Conservation (phyloP, 805 yeast genomes). For the Dipodascus geniculatus region DNA sequence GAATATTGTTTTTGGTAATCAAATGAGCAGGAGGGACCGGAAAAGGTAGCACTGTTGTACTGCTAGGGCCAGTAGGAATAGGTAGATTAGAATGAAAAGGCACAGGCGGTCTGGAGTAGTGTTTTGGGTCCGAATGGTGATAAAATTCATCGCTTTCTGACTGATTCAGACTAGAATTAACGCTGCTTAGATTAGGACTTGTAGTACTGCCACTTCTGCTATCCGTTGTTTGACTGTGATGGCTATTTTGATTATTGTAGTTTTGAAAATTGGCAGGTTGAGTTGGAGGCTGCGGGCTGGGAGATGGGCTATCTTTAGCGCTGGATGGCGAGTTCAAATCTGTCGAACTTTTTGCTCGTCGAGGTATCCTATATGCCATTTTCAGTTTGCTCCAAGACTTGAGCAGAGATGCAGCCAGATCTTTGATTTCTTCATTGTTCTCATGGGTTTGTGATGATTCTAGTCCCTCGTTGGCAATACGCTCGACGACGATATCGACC, state of each 20-base stretch:
- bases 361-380: slow-evolving; percentile 79
- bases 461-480: slow-evolving; percentile 21
- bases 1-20: neutral
- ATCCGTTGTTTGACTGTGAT: neutral
- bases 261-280: slow-evolving; percentile 1
- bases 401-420: slow-evolving; percentile 35
- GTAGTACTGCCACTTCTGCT: slow-evolving; percentile 1
- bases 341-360: slow-evolving; percentile 27
- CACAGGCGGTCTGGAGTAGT: neutral
- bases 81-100: neutral
- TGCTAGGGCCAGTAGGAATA: neutral
- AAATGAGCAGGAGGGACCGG: neutral
- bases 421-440: slow-evolving; percentile 21
- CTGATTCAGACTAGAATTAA: neutral
- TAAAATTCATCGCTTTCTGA: neutral
- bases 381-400: slow-evolving; percentile 62
- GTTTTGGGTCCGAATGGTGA: neutral
- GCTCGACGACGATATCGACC: slow-evolving; percentile 51
- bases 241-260: neutral
- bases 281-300: slow-evolving; percentile 1
- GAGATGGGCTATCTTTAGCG: slow-evolving; percentile 2
- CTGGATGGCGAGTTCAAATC: slow-evolving; percentile 6
- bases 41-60: neutral
- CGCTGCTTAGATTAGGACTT: slow-evolving; percentile 1
- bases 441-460: neutral